Percentiles rank a stretch among this genome's conserved stretches.
Evolutionary conservation across 2,329 filamentous ascomycete genomes (phyloP).

Genomic region (Sodiomyces alkalinus): DNA sequence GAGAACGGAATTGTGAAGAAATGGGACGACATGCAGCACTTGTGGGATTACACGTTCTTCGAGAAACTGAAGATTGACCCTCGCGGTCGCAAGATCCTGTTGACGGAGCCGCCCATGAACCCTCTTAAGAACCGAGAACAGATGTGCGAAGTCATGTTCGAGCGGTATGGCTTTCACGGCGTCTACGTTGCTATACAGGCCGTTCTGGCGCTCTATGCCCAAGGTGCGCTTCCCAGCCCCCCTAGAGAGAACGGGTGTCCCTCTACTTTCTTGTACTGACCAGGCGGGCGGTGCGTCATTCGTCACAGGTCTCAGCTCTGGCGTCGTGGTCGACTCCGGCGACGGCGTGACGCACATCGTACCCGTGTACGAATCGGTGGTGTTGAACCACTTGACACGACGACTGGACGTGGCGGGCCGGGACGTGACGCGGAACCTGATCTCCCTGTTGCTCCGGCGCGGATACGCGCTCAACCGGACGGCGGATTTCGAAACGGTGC

Average conservation of each 20-base stretch:
- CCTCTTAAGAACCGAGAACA: constrained; percentile 91
- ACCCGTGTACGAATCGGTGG: constrained; percentile 94
- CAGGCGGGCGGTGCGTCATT: no score
- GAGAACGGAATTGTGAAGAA: constrained; percentile 99
- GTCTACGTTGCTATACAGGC: constrained; percentile 98
- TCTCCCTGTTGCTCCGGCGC: constrained; percentile 80
- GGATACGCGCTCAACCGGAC: constrained; percentile 97
- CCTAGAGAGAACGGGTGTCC: no score
- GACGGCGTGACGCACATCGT: constrained; percentile 98
- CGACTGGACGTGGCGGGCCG: constrained; percentile 90
- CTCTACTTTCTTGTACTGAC: no score
- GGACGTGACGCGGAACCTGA: constrained; percentile 96
- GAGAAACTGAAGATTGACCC: constrained; percentile 94
- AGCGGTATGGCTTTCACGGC: constrained; percentile 87
- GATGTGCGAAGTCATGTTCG: constrained; percentile 99
- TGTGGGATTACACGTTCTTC: constrained; percentile 97
- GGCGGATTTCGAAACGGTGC: constrained; percentile 96
- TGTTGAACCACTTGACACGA: constrained; percentile 90
- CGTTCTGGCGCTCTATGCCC: constrained; percentile 87
- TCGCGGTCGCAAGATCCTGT: constrained; percentile 84
- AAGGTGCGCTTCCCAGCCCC: constrained; percentile 67
- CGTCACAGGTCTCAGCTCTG: constrained; percentile 66
- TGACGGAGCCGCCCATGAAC: constrained; percentile 97
- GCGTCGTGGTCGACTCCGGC: constrained; percentile 96
- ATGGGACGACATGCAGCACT: constrained; percentile 99